phyloP scores from a whole-genome alignment of 805 yeast species.

The Maudiozyma barnettii region DNA sequence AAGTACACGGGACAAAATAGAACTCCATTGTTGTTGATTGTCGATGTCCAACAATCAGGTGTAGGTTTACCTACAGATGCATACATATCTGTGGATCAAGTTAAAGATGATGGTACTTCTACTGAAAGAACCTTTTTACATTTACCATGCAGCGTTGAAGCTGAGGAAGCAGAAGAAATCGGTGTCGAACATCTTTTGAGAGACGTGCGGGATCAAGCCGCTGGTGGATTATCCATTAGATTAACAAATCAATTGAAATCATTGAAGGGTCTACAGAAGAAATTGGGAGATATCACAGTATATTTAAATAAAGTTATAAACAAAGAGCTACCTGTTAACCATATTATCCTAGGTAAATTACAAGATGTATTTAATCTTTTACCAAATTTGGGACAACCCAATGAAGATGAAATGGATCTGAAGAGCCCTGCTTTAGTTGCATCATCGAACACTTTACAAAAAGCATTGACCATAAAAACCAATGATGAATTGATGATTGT shows the following conservation, averaged over 20 bases:
- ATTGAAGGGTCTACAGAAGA: constrained; percentile 72
- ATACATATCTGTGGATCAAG: constrained; percentile 86
- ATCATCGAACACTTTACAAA: constrained; percentile 43
- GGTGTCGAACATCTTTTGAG: constrained; percentile 95
- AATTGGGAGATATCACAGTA: constrained; percentile 64
- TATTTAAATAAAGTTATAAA: constrained; percentile 68
- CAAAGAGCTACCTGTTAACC: constrained; percentile 76
- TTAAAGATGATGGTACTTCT: constrained; percentile 89
- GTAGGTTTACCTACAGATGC: constrained; percentile 96
- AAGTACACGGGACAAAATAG: constrained; percentile 54
- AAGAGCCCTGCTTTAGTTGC: constrained; percentile 25
- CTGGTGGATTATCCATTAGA: constrained; percentile 79
- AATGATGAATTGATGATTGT: constrained; percentile 94
- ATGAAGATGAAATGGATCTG: constrained; percentile 26
- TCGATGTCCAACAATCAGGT: constrained; percentile 72
- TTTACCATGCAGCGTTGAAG: constrained; percentile 84
- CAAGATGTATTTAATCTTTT: constrained; percentile 91
- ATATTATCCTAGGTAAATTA: constrained; percentile 78
- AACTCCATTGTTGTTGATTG: constrained; percentile 71
- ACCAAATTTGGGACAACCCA: constrained; percentile 55
- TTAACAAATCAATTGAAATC: constrained; percentile 86
- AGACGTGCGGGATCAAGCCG: constrained; percentile 93
- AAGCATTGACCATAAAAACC: constrained; percentile 84
- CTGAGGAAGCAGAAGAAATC: constrained; percentile 98
- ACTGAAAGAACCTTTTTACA: constrained; percentile 90